Base-by-base conservation (phyloP, 257 asterid species). In the Salvia rosmarinus region DNA sequence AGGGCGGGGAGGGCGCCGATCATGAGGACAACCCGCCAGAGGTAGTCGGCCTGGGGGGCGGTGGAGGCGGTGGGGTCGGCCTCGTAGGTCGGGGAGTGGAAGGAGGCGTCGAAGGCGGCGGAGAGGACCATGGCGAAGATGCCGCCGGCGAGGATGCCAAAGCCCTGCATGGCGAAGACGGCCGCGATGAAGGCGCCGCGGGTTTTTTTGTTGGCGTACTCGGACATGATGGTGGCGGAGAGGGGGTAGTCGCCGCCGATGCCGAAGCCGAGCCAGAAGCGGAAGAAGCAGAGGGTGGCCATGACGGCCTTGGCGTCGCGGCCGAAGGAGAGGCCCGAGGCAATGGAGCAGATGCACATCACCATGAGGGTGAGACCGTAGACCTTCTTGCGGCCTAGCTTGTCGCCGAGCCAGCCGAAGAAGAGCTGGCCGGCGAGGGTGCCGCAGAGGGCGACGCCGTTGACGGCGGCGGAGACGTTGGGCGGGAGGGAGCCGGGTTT, bases 211-310 rank as follows among this genome's bases (percentile, higher is more conserved):
- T 82, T 82, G 0, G 86, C 78, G 58, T 83, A 83, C 63, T 83
- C 87, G 1, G 87, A 83, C 87, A 83, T 83, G 50, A 83, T 83
- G 30, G 87, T 83, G 10, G 87, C 87, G 30, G 87, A 83, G 46
- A 83, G 84, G 1, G 87, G 87, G 81, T 83, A 83, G 43, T 83
- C 87, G 20, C 87, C 87, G 4, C 87, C 87, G 1, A 83, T 83
- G 13, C 87, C 87, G 40, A 83, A 77, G 12, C 87, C 87, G 6
- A 83, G 81, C 87, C 87, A 83, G 58, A 83, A 83, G 0, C 87
- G 67, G 68, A 83, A 83, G 80, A 83, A 83, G 35, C 87, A 83
- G 37, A 83, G 85, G 1, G 88, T 83, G 9, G 84, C 9, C 88
- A 83, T 83, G 2, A 78, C 83, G 0, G 82, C 44, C 25, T 67